A percentile compares a stretch with the other conserved stretches of the same genome.
Evolutionary conservation across 805 yeast genomes (phyloP).

Genomic region (Candida jianshihensis): DNA sequence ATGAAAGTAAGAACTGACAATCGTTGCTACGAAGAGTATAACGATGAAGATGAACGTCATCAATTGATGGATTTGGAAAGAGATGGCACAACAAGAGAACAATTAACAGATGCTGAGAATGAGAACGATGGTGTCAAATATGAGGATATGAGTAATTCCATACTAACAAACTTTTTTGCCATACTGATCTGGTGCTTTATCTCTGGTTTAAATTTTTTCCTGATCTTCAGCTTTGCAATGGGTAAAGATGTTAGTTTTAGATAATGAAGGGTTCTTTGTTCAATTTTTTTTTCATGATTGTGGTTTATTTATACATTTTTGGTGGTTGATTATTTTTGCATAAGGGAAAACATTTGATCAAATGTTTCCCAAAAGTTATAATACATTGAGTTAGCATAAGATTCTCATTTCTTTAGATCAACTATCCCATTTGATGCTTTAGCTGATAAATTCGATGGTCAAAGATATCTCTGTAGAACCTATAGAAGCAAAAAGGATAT

Average conservation of each 20-base stretch:
- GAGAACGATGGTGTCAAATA: constrained; percentile 9
- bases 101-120: constrained; percentile 4
- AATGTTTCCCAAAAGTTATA: too few relatives aligned
- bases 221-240: constrained; percentile 38
- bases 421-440: too few relatives aligned
- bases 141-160: constrained; percentile 33
- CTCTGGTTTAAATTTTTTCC: constrained; percentile 58
- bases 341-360: too few relatives aligned
- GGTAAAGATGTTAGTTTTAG: constrained; percentile 32
- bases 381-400: too few relatives aligned
- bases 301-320: too few relatives aligned
- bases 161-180: constrained; percentile 44
- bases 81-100: constrained; percentile 4
- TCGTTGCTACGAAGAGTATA: constrained; percentile 10
- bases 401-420: too few relatives aligned
- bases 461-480: too few relatives aligned
- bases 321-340: too few relatives aligned
- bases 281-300: too few relatives aligned
- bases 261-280: too few relatives aligned
- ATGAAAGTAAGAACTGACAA: constrained; percentile 47
- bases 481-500: too few relatives aligned
- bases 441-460: too few relatives aligned
- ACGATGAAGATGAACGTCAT: constrained; percentile 6
- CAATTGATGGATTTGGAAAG: constrained; percentile 10
- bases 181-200: constrained; percentile 42